These are phyloP conservation scores for Bipolaris sorokiniana DNA, from an alignment of 2,329 filamentous ascomycete genomes.

Conservation along the genomic window DNA sequence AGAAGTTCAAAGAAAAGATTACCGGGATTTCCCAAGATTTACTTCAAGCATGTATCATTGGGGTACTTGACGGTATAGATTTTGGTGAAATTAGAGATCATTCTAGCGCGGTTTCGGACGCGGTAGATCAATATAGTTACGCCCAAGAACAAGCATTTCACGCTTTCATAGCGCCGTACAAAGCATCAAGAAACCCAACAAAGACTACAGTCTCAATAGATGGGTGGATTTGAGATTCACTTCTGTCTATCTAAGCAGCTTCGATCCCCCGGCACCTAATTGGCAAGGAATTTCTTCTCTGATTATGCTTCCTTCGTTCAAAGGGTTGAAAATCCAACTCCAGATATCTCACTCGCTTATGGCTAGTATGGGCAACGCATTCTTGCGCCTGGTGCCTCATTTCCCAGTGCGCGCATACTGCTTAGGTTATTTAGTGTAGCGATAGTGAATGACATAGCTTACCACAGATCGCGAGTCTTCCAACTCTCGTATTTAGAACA, in stretches of 20 bases:
- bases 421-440: constrained; percentile 5
- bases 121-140: constrained; percentile 9
- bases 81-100: constrained; percentile 16
- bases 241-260: constrained; percentile 5
- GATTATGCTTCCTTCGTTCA: background rate
- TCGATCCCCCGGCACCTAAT: constrained; percentile 8
- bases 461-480: constrained; percentile 22
- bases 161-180: constrained; percentile 20
- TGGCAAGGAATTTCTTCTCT: constrained; percentile 10
- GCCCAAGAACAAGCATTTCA: constrained; percentile 16
- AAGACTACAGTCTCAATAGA: constrained; percentile 7
- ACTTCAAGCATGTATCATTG: constrained; percentile 18
- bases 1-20: constrained; percentile 21
- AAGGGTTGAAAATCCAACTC: constrained; percentile 22
- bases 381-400: constrained; percentile 16
- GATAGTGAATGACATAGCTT: constrained; percentile 12
- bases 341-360: constrained; percentile 17
- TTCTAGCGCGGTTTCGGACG: constrained; percentile 9
- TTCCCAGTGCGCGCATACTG: constrained; percentile 14
- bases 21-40: constrained; percentile 12
- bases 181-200: constrained; percentile 5
- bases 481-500: constrained; percentile 10
- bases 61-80: constrained; percentile 11
- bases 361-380: constrained; percentile 10
- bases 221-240: constrained; percentile 10